Evolutionary conservation across 2,329 filamentous ascomycete genomes (phyloP).

Genomic region (Thelonectria blattea): DNA sequence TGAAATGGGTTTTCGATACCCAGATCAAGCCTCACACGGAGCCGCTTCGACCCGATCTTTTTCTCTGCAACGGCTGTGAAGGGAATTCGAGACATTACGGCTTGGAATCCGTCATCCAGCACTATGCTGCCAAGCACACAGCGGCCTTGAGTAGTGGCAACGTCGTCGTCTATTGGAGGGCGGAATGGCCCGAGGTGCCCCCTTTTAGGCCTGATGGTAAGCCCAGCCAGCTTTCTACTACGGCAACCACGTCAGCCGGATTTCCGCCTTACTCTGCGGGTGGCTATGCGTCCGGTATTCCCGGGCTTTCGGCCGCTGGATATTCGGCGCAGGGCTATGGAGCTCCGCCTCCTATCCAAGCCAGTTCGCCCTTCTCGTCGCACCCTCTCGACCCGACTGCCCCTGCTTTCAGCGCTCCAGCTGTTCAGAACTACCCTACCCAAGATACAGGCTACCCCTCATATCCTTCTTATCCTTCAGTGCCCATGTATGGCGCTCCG

Average conservation of each 20-base stretch:
- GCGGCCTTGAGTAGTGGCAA: constrained; percentile 71
- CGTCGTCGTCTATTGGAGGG: constrained; percentile 78
- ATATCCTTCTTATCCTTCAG: constrained; percentile 24
- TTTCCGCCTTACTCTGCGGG: constrained; percentile 6
- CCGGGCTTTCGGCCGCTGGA: constrained; percentile 12
- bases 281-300: neutral
- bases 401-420: constrained; percentile 22
- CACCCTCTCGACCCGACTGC: constrained; percentile 17
- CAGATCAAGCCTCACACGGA: constrained; percentile 76
- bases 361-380: constrained; percentile 11
- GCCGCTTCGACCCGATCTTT: constrained; percentile 71
- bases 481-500: constrained; percentile 11
- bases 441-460: constrained; percentile 21
- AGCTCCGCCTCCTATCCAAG: constrained; percentile 18
- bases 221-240: neutral
- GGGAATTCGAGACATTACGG: constrained; percentile 71
- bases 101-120: constrained; percentile 81
- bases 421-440: constrained; percentile 20
- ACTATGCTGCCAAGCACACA: constrained; percentile 84
- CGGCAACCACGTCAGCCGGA: constrained; percentile 4
- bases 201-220: constrained; percentile 69
- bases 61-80: constrained; percentile 75
- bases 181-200: constrained; percentile 79
- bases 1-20: constrained; percentile 84
- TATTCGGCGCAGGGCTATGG: constrained; percentile 28